Conservation (phyloP, 2,329 filamentous ascomycete species). For the Aspergillus carbonarius region DNA sequence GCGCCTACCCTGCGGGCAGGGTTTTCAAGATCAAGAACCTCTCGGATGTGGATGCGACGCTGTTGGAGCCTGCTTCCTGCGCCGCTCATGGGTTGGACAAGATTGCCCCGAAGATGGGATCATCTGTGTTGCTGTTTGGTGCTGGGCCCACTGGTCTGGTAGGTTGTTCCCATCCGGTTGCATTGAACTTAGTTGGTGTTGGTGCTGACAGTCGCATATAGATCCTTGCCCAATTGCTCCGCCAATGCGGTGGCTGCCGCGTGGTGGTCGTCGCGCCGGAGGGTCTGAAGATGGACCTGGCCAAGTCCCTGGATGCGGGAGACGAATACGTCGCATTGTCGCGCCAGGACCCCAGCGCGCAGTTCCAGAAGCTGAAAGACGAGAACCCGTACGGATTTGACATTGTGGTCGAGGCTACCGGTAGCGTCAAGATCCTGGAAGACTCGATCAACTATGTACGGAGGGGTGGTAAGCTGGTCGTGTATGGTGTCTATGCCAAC, state of each 20-base stretch:
- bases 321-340: slow-evolving; percentile 51
- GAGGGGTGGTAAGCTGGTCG: slow-evolving; percentile 68
- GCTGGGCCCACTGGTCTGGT: slow-evolving; percentile 67
- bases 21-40: slow-evolving; percentile 69
- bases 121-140: slow-evolving; percentile 67
- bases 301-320: slow-evolving; percentile 49
- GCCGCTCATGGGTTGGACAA: slow-evolving; percentile 70
- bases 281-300: slow-evolving; percentile 70
- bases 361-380: slow-evolving; percentile 62
- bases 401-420: slow-evolving; percentile 70
- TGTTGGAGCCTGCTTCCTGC: slow-evolving; percentile 69
- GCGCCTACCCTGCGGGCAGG: slow-evolving; percentile 52
- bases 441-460: slow-evolving; percentile 70
- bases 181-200: slow-evolving; percentile 54
- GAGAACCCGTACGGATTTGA: slow-evolving; percentile 73
- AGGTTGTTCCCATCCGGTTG: slow-evolving; percentile 49
- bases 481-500: slow-evolving; percentile 69
- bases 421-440: slow-evolving; percentile 67
- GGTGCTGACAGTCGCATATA: slow-evolving; percentile 58
- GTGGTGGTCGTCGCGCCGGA: slow-evolving; percentile 68
- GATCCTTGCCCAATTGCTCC: slow-evolving; percentile 62
- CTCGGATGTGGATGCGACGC: slow-evolving; percentile 65
- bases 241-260: slow-evolving; percentile 66
- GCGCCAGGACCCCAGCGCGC: slow-evolving; percentile 53
- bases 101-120: slow-evolving; percentile 64